Evolutionary conservation across 179 eudicot species (phyloP), one percentile per base, ranked within the genome.

Genomic region (Spergularia azorica): DNA sequence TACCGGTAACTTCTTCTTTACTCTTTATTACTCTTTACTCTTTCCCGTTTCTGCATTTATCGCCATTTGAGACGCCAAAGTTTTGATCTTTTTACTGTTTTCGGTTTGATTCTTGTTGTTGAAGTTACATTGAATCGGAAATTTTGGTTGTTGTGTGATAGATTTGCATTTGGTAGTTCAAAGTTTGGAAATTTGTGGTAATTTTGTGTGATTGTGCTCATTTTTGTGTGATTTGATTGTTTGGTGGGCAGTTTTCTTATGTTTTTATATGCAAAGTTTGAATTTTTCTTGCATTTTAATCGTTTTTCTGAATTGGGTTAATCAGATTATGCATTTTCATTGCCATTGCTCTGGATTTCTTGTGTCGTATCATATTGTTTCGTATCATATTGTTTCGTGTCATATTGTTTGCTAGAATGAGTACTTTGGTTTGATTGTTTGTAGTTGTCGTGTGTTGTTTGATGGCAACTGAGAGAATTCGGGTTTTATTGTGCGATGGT

Each of bases 1-100:
- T 56, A 81, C 92, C n/a, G 94, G 94, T 89, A 79, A 71, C 52
- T 63, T 3, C 1, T 39, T 18, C 2, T 9, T 15, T 17, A 15
- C 21, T 10, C 38, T 46, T 14, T 16, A 15, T 14, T n/a, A 14
- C 18, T 9, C 36, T 65, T 12, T 9, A 2, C 26, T 60, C 57
- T 5, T 41, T 7, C 13, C n/a, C 3, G 39, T 13, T 15, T 26
- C n/a, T n/a, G n/a, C n/a, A n/a, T n/a, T 51, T 52, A 1, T 41
- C 32, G 43, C 26, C 51, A 8, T 10, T 76, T 58, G 36, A 18
- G 63, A 39, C 4, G 41, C 6, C 11, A 20, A 41, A 11, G 52
- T 8, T 48, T 72, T 17, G 36, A 2, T 32, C 3, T 17, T 20
- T 71, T 58, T 65, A 15, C 48, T 6, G 48, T 58, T 61, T 57